Evolutionary conservation across 768 basidiomycete genomes (phyloP), one percentile per base, ranked within the genome.

Genomic region (Dioszegia aurantiaca): DNA sequence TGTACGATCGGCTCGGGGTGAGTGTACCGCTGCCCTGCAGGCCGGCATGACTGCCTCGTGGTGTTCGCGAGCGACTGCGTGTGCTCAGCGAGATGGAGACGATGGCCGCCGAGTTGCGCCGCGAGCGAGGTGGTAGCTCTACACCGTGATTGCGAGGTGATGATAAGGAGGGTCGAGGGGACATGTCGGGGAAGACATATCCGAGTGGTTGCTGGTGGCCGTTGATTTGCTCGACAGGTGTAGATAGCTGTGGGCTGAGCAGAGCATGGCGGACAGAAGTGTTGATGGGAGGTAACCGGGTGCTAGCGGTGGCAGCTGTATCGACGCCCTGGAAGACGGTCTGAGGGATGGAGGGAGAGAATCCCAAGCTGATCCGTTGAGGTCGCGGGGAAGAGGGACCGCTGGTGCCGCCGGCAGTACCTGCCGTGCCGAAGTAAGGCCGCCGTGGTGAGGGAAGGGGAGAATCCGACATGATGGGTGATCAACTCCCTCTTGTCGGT

Each of bases 81-180:
- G 68, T 67, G 49, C 63, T 62, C 8, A 69, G 57, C 19, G 61
- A 60, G 55, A 69, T 72, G 8, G 70, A 72, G 26, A 72, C 68
- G 40, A 72, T 72, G 5, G 70, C 70, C 21, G 68, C 67, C 19
- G 68, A 69, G 49, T 72, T 69, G 2, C 70, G 65, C 12, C 70
- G 45, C 16, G 58, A 11, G 59, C 62, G 33, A 62, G 56, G 27
- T 37, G 39, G 27, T 30, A 47, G 31, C 41, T 47, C 45, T 10
- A 23, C 31, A 26, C 19, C 56, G 17, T 31, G 27, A 41, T 16
- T 27, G 19, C 54, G 47, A 45, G 46, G 56, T 3, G 55, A 54
- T 21, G 61, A 42, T 1, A 53, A 9, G 4, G 51, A 53, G 10
- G 51, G 36, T 40, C 51, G 51, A 21, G 51, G 37, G 8, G 51